Conservation (phyloP, 2,329 filamentous ascomycete species). For the Aspergillus sp. region DNA sequence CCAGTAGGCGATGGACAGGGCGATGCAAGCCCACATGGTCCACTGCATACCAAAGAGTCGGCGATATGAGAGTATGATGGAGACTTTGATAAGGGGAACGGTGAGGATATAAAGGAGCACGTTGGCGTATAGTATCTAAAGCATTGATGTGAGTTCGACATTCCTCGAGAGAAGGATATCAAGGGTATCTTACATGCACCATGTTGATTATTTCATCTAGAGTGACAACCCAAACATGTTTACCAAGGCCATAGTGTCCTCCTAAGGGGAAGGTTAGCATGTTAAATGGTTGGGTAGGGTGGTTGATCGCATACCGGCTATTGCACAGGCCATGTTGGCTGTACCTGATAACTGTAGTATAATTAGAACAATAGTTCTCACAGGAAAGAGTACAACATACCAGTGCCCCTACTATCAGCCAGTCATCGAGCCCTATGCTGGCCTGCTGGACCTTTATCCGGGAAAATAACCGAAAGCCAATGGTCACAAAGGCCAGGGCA, state of each 20-base stretch:
- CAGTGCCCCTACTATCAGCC: slow-evolving; percentile 1
- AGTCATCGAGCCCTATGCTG: slow-evolving; percentile 1
- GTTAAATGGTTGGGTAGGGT: too few species aligned
- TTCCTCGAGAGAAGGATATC: not conserved
- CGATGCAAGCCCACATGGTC: slow-evolving; percentile 18
- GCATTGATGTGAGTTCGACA: not conserved
- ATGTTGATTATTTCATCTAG: slow-evolving; percentile 12
- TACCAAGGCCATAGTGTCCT: slow-evolving; percentile 19
- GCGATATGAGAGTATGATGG: slow-evolving; percentile 23
- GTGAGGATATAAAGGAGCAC: slow-evolving; percentile 18
- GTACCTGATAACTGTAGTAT: not conserved
- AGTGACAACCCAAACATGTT: slow-evolving; percentile 20
- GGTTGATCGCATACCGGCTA: not conserved
- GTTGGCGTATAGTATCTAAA: slow-evolving; percentile 20
- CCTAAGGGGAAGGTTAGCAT: not conserved
- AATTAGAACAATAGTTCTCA: not conserved
- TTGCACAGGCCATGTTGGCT: slow-evolving; percentile 3
- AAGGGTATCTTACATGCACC: not conserved
- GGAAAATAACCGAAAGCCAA: slow-evolving; percentile 3
- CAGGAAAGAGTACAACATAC: not conserved
- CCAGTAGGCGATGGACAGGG: slow-evolving; percentile 18
- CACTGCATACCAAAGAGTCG: slow-evolving; percentile 22
- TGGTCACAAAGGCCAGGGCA: not conserved
- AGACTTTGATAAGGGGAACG: slow-evolving; percentile 21
- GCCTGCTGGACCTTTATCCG: slow-evolving; percentile 1